Evolutionary conservation across 345 rosid species (phyloP).

Genomic region (Camelina sativa): DNA sequence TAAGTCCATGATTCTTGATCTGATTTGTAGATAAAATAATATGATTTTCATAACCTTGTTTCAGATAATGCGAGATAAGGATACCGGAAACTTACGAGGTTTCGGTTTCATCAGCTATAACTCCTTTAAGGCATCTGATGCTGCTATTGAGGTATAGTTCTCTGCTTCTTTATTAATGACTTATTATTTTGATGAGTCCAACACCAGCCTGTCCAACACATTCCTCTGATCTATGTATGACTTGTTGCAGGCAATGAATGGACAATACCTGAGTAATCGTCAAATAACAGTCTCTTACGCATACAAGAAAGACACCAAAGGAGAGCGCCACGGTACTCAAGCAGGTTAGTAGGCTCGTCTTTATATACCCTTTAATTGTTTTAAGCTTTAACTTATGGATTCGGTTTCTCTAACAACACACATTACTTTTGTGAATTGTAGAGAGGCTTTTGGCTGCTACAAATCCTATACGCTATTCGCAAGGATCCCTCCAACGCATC

Average conservation of each 20-base stretch:
- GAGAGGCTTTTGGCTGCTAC: slow-evolving; percentile 96
- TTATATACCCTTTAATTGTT: not conserved
- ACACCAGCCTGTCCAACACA: no score
- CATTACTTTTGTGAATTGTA: slow-evolving; percentile 41
- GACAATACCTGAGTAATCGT: slow-evolving; percentile 54
- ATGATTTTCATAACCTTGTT: not conserved
- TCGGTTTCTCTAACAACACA: not conserved
- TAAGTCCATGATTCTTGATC: no score
- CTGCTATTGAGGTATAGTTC: not conserved
- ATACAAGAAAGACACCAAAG: slow-evolving; percentile 95
- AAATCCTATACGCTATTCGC: slow-evolving; percentile 76
- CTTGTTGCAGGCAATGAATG: not conserved
- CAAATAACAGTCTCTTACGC: slow-evolving; percentile 96
- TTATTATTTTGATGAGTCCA: no score
- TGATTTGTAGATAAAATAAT: no score
- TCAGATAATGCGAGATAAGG: not conserved
- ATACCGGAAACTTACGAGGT: not conserved
- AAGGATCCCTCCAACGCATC: slow-evolving; percentile 77
- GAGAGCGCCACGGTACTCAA: slow-evolving; percentile 95
- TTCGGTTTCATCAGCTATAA: not conserved
- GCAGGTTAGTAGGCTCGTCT: slow-evolving; percentile 66
- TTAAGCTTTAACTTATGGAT: not conserved
- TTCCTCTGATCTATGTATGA: not conserved
- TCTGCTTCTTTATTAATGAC: no score
- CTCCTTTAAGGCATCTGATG: not conserved